Evolutionary conservation across 768 basidiomycete species (phyloP), one percentile per base, ranked within the genome.

Genomic region (Xerocomellus dryophilus): DNA sequence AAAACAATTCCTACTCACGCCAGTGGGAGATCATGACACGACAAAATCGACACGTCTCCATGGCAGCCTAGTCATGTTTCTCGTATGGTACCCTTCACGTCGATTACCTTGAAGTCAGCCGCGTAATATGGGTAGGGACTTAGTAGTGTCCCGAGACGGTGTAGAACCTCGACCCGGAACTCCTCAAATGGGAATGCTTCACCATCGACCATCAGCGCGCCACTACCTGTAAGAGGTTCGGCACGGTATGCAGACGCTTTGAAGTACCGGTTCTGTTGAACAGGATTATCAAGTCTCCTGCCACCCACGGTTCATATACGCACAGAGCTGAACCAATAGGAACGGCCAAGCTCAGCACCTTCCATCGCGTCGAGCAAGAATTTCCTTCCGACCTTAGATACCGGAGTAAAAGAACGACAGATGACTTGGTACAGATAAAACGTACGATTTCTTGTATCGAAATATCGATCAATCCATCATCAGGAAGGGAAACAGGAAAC

Each of bases 401-500:
- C 25, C 23, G 23, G 10, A 9, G 50, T 59, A 12, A 49, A 41
- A 20, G 35, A 51, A 34, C 14, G 7, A 42, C 8, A 18, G 27
- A n/a, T 35, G 8, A 49, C 15, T 29, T 8, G 9, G 7, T 17
- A 10, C 15, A 14, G 43, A 45, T 18, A 40, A 42, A 10, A 50
- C 81, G 35, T 62, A 88, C 91, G 53, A 76, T 59, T 50, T 81
- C 78, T 74, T 91, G 84, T 36, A 80, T 75, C 40, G 80, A 78
- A 40, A 93, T 68, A 61, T 93, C 91, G 48, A 93, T 83, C 29
- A 84, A 68, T 0, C 90, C 90, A 62, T 94, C 90, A 54, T 88
- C 81, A 0, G 90, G 87, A 46, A 86, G 66, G 20, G 89, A 89
- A 4, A 90, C 84, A 0, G 90, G 93, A 64, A 93, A 94, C 23